Conservation (phyloP, 441 rosid species). For the Gossypium davidsonii region DNA sequence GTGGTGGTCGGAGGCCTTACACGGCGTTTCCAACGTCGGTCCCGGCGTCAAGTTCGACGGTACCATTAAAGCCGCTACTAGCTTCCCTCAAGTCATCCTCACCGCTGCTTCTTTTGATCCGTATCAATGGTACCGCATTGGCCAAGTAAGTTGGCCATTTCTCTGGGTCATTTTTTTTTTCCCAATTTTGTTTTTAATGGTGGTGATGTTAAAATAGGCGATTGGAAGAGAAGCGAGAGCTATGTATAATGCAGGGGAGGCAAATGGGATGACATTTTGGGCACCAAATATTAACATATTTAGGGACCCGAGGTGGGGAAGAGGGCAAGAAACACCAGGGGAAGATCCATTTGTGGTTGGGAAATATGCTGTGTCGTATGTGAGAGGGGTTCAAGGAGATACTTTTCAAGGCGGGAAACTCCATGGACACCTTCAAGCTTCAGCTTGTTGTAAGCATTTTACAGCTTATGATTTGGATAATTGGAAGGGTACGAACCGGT, state of each 20-base stretch:
- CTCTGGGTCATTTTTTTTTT: neutral
- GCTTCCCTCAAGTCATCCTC: conserved; percentile 78
- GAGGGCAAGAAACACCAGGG: conserved; percentile 91
- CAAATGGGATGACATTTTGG: conserved; percentile 74
- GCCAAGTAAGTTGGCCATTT: conserved; percentile 33
- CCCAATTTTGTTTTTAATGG: neutral
- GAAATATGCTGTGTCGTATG: conserved; percentile 59
- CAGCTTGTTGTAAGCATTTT: conserved; percentile 91
- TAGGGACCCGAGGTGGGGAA: conserved; percentile 91
- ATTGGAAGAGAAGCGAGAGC: conserved; percentile 70
- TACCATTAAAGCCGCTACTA: conserved; percentile 50
- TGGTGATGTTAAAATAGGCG: conserved; percentile 19
- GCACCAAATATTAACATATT: conserved; percentile 87
- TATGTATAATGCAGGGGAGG: conserved; percentile 66
- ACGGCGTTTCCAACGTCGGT: conserved; percentile 30
- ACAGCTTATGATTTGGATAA: conserved; percentile 81
- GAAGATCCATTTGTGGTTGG: conserved; percentile 71
- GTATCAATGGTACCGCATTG: conserved; percentile 64
- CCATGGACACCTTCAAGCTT: conserved; percentile 53
- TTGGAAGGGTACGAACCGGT: conserved; percentile 65
- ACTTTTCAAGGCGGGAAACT: conserved; percentile 49
- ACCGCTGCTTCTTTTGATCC: conserved; percentile 71
- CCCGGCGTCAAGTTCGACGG: conserved; percentile 56
- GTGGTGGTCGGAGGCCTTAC: conserved; percentile 90
- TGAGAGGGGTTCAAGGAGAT: conserved; percentile 79